Conservation (phyloP, 2,329 filamentous ascomycete genomes). For the Talaromyces pinophilus region DNA sequence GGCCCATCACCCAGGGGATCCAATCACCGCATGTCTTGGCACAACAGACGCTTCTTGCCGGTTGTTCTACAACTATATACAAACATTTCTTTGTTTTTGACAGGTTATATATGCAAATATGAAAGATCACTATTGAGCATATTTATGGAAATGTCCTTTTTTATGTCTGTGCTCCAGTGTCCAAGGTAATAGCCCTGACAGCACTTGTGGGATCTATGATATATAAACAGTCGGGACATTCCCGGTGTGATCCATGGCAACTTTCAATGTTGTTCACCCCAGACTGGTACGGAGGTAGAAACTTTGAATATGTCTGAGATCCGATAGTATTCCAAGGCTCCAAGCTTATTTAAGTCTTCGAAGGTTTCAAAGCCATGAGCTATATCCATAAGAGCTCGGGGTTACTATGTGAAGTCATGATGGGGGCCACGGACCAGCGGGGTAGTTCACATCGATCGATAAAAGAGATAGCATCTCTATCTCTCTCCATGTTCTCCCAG, state of each 20-base stretch:
- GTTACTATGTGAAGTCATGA: neutral
- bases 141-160: neutral
- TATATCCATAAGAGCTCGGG: neutral
- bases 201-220: neutral
- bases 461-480: neutral
- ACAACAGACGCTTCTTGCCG: neutral
- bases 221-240: neutral
- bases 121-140: neutral
- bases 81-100: neutral
- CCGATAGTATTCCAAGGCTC: neutral
- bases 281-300: neutral
- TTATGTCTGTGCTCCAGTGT: neutral
- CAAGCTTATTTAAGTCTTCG: no score
- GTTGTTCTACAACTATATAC: neutral
- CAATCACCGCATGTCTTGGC: constrained; percentile 11
- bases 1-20: constrained; percentile 21
- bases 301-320: neutral
- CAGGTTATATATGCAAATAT: neutral
- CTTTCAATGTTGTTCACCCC: neutral
- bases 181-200: neutral
- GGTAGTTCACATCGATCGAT: neutral
- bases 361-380: no score
- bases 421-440: constrained; percentile 2
- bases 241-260: neutral
- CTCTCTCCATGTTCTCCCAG: neutral